Evolutionary conservation across 1,284 basidiomycete species (phyloP).

Genomic region (Boletus smithii): DNA sequence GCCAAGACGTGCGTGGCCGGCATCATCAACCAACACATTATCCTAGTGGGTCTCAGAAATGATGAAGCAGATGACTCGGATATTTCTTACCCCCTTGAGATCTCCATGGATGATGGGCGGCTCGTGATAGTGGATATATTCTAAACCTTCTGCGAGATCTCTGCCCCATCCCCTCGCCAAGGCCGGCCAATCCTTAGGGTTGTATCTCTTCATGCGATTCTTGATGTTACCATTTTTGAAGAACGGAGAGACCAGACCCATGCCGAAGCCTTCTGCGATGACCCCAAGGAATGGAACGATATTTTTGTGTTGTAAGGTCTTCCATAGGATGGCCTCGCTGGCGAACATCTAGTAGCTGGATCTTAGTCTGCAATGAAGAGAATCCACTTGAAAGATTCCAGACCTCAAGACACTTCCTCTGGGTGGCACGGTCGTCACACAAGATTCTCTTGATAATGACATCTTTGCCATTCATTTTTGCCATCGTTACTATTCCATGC

Average conservation of each 20-base stretch:
- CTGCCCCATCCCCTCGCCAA: conserved; percentile 25
- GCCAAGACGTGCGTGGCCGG: conserved; percentile 29
- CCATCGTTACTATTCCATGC: conserved; percentile 8
- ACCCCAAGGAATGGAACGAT: conserved; percentile 29
- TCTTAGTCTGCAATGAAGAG: conserved; percentile 3
- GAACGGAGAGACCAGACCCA: conserved; percentile 39
- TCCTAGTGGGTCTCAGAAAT: conserved; percentile 22
- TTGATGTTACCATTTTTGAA: conserved; percentile 36
- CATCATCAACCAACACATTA: conserved; percentile 33
- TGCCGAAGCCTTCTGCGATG: conserved; percentile 11
- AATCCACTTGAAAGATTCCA: background rate
- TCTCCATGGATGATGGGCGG: conserved; percentile 39
- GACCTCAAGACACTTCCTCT: conserved; percentile 17
- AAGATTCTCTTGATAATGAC: conserved; percentile 23
- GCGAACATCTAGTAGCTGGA: conserved; percentile 21
- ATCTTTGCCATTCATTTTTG: conserved; percentile 1
- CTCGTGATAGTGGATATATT: conserved; percentile 34
- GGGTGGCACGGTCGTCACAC: background rate
- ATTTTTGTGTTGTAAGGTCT: conserved; percentile 26
- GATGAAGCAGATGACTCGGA: background rate
- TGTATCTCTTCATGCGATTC: conserved; percentile 20
- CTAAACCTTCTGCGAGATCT: conserved; percentile 33
- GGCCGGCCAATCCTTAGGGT: conserved; percentile 19
- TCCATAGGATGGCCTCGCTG: conserved; percentile 33
- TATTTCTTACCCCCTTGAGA: conserved; percentile 36